Percentiles rank a stretch among this genome's conserved stretches.
These are phyloP conservation scores for Trichophyton verrucosum DNA, from an alignment of 2,329 filamentous ascomycete species.

Conservation along the genomic window DNA sequence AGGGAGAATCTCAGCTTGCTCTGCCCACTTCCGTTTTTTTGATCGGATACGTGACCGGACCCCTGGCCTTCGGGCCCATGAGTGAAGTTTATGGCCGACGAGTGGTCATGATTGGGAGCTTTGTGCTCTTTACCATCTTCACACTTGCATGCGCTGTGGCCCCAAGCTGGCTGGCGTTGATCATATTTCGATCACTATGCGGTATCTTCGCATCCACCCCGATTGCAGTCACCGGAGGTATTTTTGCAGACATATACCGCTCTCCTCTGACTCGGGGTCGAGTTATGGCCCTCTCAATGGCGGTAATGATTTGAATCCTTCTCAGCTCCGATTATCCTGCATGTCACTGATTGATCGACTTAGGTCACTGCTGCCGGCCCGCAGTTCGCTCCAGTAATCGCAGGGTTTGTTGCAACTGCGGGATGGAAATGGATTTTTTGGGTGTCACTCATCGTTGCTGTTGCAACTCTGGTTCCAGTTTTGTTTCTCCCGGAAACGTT, in stretches of 20 bases:
- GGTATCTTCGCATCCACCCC: not conserved
- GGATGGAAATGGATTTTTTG: not conserved
- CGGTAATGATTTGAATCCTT: not conserved
- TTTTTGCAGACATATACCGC: not conserved
- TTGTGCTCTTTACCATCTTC: not conserved
- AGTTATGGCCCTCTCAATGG: not conserved
- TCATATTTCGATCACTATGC: not conserved
- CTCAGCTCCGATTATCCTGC: not conserved
- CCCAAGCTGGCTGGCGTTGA: not conserved
- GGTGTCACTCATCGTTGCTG: not conserved
- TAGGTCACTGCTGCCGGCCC: not conserved
- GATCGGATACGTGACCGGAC: not conserved
- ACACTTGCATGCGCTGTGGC: not conserved
- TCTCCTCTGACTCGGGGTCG: not conserved
- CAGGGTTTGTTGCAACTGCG: not conserved
- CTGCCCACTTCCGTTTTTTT: not conserved
- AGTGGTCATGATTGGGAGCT: not conserved
- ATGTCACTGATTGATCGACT: not conserved
- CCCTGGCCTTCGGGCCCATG: not conserved
- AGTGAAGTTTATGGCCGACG: not conserved
- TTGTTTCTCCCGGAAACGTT: not conserved
- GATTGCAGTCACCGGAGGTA: not conserved
- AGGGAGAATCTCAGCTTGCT: not conserved
- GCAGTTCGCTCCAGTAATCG: not conserved
- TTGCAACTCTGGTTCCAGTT: not conserved